Evolutionary conservation across 768 basidiomycete species (phyloP).

Genomic region (Phanerochaete sordida): DNA sequence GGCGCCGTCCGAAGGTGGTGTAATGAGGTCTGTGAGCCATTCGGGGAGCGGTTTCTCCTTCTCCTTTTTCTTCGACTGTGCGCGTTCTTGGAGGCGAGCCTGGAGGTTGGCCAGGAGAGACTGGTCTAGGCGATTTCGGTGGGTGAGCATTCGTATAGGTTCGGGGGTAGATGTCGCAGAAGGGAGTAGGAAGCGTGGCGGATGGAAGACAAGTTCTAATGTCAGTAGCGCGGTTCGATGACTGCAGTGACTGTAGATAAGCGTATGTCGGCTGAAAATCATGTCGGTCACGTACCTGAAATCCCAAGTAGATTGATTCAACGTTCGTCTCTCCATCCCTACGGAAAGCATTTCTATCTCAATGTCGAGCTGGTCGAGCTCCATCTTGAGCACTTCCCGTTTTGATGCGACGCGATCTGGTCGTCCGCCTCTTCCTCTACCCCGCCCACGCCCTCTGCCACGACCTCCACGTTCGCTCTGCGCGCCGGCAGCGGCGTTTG

Average conservation of each 20-base stretch:
- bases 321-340: conserved; percentile 77
- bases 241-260: conserved; percentile 35
- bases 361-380: conserved; percentile 65
- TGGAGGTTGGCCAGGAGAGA: conserved; percentile 51
- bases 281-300: conserved; percentile 52
- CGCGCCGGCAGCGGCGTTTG: conserved; percentile 17
- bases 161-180: conserved; percentile 33
- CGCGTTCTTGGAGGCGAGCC: conserved; percentile 39
- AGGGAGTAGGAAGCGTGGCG: conserved; percentile 42
- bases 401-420: conserved; percentile 33
- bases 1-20: conserved; percentile 51
- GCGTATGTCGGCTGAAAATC: neutral
- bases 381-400: conserved; percentile 62
- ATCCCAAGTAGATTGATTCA: conserved; percentile 85
- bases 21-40: conserved; percentile 56
- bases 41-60: conserved; percentile 42
- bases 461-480: conserved; percentile 23
- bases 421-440: conserved; percentile 26
- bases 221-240: conserved; percentile 67
- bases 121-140: conserved; percentile 52
- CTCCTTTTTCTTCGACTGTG: conserved; percentile 41
- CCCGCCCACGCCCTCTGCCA: conserved; percentile 28
- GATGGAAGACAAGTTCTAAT: conserved; percentile 68
- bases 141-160: conserved; percentile 55
- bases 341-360: conserved; percentile 72